Evolutionary conservation across 306 rosid genomes (phyloP).

Genomic region (Vigna mungo): DNA sequence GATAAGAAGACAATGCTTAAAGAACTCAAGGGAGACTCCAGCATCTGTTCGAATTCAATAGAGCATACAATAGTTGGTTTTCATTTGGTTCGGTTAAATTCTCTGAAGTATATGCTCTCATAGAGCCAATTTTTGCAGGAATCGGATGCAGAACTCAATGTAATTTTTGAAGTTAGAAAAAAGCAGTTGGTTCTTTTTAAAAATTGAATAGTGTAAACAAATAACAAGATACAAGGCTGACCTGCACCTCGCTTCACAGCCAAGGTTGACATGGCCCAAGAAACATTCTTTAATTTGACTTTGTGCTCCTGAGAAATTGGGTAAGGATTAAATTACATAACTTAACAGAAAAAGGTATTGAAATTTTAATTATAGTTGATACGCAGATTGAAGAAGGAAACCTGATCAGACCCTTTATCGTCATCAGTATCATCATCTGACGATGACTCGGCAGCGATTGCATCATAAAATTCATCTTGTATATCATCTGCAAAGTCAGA

Average conservation of each 20-base stretch:
- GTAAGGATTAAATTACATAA: conserved; percentile 35
- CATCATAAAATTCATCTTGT: conserved; percentile 92
- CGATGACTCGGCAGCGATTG: conserved; percentile 72
- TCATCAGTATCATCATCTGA: conserved; percentile 50
- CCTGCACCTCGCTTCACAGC: conserved; percentile 56
- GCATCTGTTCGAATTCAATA: not conserved
- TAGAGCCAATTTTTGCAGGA: not conserved
- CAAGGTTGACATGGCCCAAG: conserved; percentile 55
- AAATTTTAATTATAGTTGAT: conserved; percentile 8
- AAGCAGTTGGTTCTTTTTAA: conserved; percentile 15
- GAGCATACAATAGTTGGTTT: not conserved
- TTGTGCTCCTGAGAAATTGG: conserved; percentile 52
- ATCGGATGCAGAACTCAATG: not conserved
- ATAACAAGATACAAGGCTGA: conserved; percentile 33
- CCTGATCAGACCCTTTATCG: conserved; percentile 42
- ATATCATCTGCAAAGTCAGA: conserved; percentile 65
- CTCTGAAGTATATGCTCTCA: not conserved
- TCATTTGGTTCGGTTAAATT: not conserved
- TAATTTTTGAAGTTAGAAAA: not conserved
- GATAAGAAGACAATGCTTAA: not conserved
- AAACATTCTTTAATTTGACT: conserved; percentile 62
- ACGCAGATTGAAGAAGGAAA: conserved; percentile 48
- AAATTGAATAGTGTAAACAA: conserved; percentile 44
- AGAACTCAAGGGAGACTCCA: not conserved
- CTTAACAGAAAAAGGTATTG: not conserved